These are phyloP conservation scores for Annona squamosa DNA, from an alignment of 164 flowering plant genomes.

Conservation along the genomic window DNA sequence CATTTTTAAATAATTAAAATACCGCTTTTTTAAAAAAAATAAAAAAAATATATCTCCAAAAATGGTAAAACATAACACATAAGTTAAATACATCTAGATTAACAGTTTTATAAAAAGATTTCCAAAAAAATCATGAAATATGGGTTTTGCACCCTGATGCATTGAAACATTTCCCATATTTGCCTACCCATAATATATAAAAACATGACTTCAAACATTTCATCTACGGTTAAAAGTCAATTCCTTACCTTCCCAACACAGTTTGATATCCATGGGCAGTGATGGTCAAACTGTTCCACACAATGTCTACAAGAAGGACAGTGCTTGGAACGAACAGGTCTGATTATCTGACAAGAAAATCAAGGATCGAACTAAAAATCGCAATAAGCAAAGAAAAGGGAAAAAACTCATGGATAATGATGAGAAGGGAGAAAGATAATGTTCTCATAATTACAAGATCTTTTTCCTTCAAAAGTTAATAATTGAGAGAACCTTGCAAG, in stretches of 20 bases:
- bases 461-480: neutral
- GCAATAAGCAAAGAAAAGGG: neutral
- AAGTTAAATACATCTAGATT: no score
- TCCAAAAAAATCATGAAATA: no score
- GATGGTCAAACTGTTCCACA: constrained; percentile 97
- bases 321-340: constrained; percentile 96
- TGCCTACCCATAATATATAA: no score
- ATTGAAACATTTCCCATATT: no score
- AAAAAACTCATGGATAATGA: neutral
- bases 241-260: constrained; percentile 90
- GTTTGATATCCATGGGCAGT: constrained; percentile 98
- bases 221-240: neutral
- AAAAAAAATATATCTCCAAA: no score
- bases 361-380: neutral
- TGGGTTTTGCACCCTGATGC: no score
- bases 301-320: constrained; percentile 81
- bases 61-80: no score
- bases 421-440: neutral
- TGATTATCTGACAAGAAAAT: constrained; percentile 56
- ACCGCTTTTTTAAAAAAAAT: no score
- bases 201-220: neutral
- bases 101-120: no score
- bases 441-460: neutral
- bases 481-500: constrained; percentile 72
- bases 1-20: no score